phyloP scores from a whole-genome alignment of 1,284 basidiomycete species.

The Caloboletus inedulis region DNA sequence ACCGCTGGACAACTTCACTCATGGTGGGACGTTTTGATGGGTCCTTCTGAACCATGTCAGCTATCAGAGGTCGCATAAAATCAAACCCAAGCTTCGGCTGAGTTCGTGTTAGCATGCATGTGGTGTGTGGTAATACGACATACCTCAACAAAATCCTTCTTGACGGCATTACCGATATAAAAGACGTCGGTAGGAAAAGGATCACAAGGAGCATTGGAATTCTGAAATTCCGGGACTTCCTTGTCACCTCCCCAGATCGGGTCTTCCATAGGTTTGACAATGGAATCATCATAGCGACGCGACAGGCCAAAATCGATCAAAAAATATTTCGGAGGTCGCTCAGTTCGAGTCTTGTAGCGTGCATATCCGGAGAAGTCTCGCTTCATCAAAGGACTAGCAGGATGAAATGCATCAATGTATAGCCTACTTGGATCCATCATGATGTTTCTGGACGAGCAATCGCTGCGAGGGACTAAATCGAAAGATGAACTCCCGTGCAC shows the following conservation, averaged over 20 bases:
- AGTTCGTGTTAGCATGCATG: background rate
- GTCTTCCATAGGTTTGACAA: constrained; percentile 16
- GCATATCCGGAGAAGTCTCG: constrained; percentile 22
- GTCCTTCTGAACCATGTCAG: constrained; percentile 19
- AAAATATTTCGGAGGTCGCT: constrained; percentile 33
- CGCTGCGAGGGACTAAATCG: background rate
- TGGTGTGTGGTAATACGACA: background rate
- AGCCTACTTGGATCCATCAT: constrained; percentile 36
- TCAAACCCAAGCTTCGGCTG: constrained; percentile 16
- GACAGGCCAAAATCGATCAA: constrained; percentile 42
- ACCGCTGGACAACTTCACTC: constrained; percentile 16
- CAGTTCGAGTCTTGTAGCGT: constrained; percentile 27
- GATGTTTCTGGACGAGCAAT: constrained; percentile 31
- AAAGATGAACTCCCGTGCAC: accelerated
- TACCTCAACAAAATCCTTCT: constrained; percentile 30
- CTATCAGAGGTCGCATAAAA: constrained; percentile 16
- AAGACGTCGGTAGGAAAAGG: constrained; percentile 40
- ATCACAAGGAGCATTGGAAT: constrained; percentile 23
- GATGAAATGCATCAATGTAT: constrained; percentile 31
- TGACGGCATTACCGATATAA: constrained; percentile 36
- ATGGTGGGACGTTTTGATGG: constrained; percentile 22
- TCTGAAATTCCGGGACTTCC: constrained; percentile 23
- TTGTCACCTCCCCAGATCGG: constrained; percentile 25
- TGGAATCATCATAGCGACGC: constrained; percentile 22
- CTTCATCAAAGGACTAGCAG: constrained; percentile 9